Percentiles rank a stretch among this genome's conserved stretches.
These are phyloP conservation scores for Gastrolobium villosum DNA, from an alignment of 306 rosid genomes.

Conservation along the genomic window DNA sequence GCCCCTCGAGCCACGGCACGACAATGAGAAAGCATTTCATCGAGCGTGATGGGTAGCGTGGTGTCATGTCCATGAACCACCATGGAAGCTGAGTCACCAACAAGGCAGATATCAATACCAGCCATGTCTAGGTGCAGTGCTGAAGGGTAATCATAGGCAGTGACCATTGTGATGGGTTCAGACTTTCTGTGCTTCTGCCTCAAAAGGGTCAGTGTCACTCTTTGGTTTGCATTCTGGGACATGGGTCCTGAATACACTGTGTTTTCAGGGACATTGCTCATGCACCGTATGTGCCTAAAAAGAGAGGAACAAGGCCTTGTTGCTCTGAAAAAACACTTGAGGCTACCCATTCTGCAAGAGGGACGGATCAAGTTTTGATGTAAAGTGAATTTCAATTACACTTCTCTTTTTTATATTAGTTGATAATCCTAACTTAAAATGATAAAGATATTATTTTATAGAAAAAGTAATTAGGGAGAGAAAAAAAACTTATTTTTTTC, in stretches of 20 bases:
- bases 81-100: conserved; percentile 95
- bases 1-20: conserved; percentile 92
- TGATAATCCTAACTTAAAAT: too few species aligned
- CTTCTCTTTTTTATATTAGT: too few species aligned
- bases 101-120: conserved; percentile 74
- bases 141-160: conserved; percentile 96
- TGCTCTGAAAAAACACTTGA: conserved; percentile 42
- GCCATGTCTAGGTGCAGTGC: conserved; percentile 82
- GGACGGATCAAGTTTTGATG: too few species aligned
- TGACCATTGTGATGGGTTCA: conserved; percentile 83
- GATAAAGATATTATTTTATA: too few species aligned
- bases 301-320: conserved; percentile 29
- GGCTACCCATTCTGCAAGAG: conserved; percentile 40
- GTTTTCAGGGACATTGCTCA: conserved; percentile 87
- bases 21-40: conserved; percentile 86
- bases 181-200: conserved; percentile 64
- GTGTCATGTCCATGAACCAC: conserved; percentile 96
- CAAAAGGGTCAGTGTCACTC: conserved; percentile 71
- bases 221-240: conserved; percentile 57
- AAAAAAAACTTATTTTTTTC: too few species aligned
- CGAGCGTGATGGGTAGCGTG: conserved; percentile 74
- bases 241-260: conserved; percentile 84
- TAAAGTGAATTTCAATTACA: too few species aligned
- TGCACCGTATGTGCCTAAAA: conserved; percentile 48
- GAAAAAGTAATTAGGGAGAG: too few species aligned